Evolutionary conservation across 1,284 basidiomycete species (phyloP).

Genomic region (Rhodotorula sp.): DNA sequence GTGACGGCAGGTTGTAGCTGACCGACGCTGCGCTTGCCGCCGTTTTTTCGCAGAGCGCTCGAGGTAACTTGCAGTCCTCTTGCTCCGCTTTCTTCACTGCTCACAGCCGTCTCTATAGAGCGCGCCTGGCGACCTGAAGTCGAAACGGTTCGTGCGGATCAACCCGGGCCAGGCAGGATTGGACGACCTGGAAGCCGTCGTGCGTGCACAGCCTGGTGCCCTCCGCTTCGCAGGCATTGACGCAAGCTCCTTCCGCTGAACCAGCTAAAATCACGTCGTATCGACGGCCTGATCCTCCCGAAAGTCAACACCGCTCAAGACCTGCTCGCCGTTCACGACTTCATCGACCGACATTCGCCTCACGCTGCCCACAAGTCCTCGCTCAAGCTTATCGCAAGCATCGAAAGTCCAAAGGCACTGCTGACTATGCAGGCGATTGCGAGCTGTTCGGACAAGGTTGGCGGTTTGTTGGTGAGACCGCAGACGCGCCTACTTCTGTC

Average conservation of each 20-base stretch:
- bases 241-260: background rate
- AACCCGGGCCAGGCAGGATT: conserved; percentile 71
- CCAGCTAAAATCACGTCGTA: conserved; percentile 14
- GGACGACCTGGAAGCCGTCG: conserved; percentile 66
- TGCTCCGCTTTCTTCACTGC: background rate
- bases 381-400: conserved; percentile 32
- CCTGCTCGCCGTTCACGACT: conserved; percentile 25
- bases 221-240: background rate
- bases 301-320: conserved; percentile 39
- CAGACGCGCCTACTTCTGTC: too few relatives aligned
- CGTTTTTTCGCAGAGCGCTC: background rate
- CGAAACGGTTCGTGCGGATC: conserved; percentile 57
- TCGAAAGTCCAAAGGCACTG: conserved; percentile 39
- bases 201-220: conserved; percentile 48
- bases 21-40: background rate
- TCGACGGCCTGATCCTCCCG: conserved; percentile 40
- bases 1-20: background rate
- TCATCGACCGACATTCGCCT: conserved; percentile 6
- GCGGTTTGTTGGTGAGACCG: conserved; percentile 25
- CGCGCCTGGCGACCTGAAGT: background rate
- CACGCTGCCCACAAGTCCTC: background rate
- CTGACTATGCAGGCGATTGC: conserved; percentile 38
- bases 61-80: background rate
- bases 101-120: background rate
- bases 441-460: conserved; percentile 5